Evolutionary conservation across 352 stramenopile genomes (phyloP).

Genomic region (Phytophthora rubi): DNA sequence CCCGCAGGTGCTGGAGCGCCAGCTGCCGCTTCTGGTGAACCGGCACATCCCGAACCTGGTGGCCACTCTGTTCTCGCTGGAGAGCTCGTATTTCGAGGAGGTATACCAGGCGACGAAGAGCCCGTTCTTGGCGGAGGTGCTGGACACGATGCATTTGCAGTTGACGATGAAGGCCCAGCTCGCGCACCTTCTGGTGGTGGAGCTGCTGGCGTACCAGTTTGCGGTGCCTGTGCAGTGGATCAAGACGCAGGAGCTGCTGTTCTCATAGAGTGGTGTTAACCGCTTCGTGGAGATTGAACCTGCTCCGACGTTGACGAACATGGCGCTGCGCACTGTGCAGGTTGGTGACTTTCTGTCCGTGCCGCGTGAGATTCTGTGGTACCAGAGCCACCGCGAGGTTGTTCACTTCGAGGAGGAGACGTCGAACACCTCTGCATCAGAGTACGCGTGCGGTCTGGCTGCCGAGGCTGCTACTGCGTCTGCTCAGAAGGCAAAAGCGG

Average conservation of each 20-base stretch:
- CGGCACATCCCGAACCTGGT: conserved; percentile 90
- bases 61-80: conserved; percentile 77
- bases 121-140: conserved; percentile 65
- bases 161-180: conserved; percentile 70
- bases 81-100: conserved; percentile 78
- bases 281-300: conserved; percentile 89
- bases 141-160: conserved; percentile 79
- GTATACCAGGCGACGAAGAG: conserved; percentile 79
- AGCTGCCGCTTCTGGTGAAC: conserved; percentile 72
- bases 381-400: conserved; percentile 80
- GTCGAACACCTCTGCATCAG: conserved; percentile 65
- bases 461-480: conserved; percentile 40
- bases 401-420: conserved; percentile 83
- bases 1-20: conserved; percentile 64
- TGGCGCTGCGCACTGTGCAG: conserved; percentile 81
- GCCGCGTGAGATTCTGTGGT: conserved; percentile 79
- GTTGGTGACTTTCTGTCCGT: conserved; percentile 64
- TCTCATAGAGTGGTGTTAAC: conserved; percentile 62
- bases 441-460: conserved; percentile 55
- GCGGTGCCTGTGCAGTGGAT: conserved; percentile 92
- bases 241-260: conserved; percentile 83
- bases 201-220: conserved; percentile 91
- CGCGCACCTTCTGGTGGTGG: conserved; percentile 78
- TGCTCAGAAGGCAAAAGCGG: conserved; percentile 40
- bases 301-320: conserved; percentile 83